Evolutionary conservation across 495 filamentous ascomycete species (phyloP), one percentile per base, ranked within the genome.

Genomic region (Penicillium fimorum): DNA sequence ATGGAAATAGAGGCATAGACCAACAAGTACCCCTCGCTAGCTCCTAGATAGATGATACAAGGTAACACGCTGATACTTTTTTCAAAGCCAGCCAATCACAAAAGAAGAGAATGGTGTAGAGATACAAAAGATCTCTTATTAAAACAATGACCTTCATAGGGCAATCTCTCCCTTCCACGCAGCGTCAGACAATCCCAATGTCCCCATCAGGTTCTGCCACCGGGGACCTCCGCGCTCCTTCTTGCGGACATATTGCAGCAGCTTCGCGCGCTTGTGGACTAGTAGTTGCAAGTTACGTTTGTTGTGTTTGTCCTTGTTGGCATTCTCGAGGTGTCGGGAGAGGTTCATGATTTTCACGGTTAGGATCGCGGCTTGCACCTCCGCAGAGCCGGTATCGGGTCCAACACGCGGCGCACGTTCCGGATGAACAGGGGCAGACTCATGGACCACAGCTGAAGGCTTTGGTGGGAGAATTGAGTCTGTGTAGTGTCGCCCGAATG

Each of bases 311-410:
- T 99, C 94, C 63, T 85, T 77, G 47, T 77, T 78, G 49, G 69
- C 63, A 4, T 68, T 71, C 50, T 90, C 65, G 22, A 81, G 65
- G 49, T 81, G 78, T 57, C 85, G 76, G 32, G 87, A 84, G 47
- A 97, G 70, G 42, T 89, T 87, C 50, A 89, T 74, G 64, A 99
- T 99, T 79, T 97, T 97, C 46, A 90, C 82, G 9, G 94, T 99
- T 68, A 99, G 73, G 60, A 99, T 94, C n/a, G 91, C 92, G 59
- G 92, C 91, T 78, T 99, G 94, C 44, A 99, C 94, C 73, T 99
- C 94, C 18, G 88, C 87, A 52, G 88, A 93, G 3, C 94, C 94
- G 10, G 92, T 97, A 70, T 99, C 94, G 0, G 85, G 87, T 0
- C 94, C 94, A 12, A 87, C 86, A 6, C 94, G 86, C 17, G 84